Base-by-base conservation (phyloP, 164 flowering plant genomes). In the Piper longum region DNA sequence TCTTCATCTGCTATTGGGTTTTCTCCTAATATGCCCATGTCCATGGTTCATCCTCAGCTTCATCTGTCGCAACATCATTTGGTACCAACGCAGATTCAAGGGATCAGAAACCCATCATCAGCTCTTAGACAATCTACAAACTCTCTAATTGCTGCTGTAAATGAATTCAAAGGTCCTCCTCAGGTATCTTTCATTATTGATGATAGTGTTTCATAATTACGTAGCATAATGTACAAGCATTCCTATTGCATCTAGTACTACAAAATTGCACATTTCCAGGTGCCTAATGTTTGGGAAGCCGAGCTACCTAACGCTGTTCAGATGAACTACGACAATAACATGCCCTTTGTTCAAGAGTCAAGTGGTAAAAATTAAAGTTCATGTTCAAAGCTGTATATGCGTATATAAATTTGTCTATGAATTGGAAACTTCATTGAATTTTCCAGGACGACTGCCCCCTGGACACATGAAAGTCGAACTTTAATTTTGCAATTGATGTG, bases 281-380 rank as follows among this genome's bases (percentile, higher is more conserved):
- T 80, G 66, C 75, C 84, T 6, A 79, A 72, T 74, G 69, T 62
- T 11, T 91, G 98, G 98, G 95, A 91, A 39, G 85, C 84, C 66
- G 95, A 90, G 72, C 91, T 88, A 39, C 78, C 86, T 74, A 86
- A 82, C 69, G 84, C 80, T 57, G 75, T 88, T 66, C 95, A 85
- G 72, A 82, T 85, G 89, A 80, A 79, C 66, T 79, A 79, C 57
- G 82, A 75, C 42, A 41, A 76, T 12, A 69, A 68, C 63, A 69
- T 71, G 52, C 75, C 85, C 14, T 64, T 72, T 54, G 69, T 73
- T 62, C 84, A 83, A 68, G 91, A 82, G 59, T 62, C 69, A 62
- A 73, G 72, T 66, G 88, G 87, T 84, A 81, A 44, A 26, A 40
- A 40, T 16, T 18, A 4, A 44, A 41, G 4, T 17, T 52, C 16